A percentile compares a stretch with the other conserved stretches of the same genome.
phyloP scores from a whole-genome alignment of 2,329 filamentous ascomycete genomes.

The Metarhizium sp. region DNA sequence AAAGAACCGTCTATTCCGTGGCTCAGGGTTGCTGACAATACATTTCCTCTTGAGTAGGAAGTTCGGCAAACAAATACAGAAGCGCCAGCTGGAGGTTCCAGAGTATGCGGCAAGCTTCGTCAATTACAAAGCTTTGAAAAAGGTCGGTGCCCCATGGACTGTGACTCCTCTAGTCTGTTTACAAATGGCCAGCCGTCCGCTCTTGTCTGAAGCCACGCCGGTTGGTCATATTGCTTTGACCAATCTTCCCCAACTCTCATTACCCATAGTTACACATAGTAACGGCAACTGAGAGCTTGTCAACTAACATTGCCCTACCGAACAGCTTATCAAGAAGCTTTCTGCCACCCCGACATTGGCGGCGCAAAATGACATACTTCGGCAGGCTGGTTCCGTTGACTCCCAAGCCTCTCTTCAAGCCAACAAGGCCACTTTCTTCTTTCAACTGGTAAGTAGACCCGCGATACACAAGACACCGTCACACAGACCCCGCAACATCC shows the following conservation, averaged over 20 bases:
- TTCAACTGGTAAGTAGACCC: slow-evolving; percentile 64
- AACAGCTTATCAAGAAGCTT: slow-evolving; percentile 93
- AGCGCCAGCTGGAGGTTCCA: slow-evolving; percentile 95
- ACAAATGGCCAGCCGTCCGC: not conserved
- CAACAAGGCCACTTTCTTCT: slow-evolving; percentile 98
- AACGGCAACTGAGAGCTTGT: not conserved
- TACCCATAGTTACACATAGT: not conserved
- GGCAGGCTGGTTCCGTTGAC: slow-evolving; percentile 45
- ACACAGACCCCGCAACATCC: not conserved
- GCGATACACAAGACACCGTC: not conserved
- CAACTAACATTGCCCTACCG: not conserved
- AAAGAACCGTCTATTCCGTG: not conserved
- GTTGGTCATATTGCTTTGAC: not conserved
- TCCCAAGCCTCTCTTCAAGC: slow-evolving; percentile 87
- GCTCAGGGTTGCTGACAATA: slow-evolving; percentile 5
- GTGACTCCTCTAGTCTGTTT: not conserved
- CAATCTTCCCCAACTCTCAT: not conserved
- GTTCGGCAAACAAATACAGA: slow-evolving; percentile 99
- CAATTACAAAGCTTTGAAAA: slow-evolving; percentile 98
- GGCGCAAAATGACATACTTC: slow-evolving; percentile 58
- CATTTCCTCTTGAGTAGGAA: slow-evolving; percentile 54
- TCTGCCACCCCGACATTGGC: slow-evolving; percentile 81
- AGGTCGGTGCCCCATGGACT: slow-evolving; percentile 46
- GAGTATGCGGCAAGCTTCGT: slow-evolving; percentile 99
- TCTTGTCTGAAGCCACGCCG: not conserved